A percentile compares a stretch with the other conserved stretches of the same genome.
Evolutionary conservation across 176 grass and related monocot species (phyloP).

Genomic region (Otatea glauca): DNA sequence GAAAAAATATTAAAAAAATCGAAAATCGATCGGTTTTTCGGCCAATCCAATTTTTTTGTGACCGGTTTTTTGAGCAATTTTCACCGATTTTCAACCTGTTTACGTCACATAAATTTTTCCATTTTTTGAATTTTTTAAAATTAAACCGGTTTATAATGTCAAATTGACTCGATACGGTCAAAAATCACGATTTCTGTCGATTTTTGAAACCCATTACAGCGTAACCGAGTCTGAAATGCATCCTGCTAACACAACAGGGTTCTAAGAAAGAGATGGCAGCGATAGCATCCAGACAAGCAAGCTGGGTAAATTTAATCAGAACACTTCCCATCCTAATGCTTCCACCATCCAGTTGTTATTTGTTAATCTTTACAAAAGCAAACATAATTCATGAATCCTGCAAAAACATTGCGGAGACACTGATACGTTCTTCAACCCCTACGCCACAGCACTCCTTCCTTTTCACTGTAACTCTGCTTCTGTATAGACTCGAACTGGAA

Average conservation of each 20-base stretch:
- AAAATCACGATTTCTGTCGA: no score
- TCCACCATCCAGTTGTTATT: background rate
- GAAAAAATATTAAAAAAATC: no score
- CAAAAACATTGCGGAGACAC: background rate
- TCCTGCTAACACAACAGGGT: background rate
- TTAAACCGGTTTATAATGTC: no score
- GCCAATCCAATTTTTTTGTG: no score
- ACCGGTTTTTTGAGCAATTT: no score
- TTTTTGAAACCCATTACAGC: background rate
- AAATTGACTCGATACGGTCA: no score
- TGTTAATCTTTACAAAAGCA: slow-evolving; percentile 20
- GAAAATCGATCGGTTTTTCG: no score
- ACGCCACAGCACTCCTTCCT: slow-evolving; percentile 57
- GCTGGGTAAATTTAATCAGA: background rate
- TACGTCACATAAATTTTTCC: no score
- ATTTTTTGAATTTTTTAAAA: no score
- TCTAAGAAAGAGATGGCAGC: background rate
- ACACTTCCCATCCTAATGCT: background rate
- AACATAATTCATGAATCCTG: background rate
- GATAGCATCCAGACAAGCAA: background rate
- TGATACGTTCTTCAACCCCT: slow-evolving; percentile 47
- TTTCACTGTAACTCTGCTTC: slow-evolving; percentile 56
- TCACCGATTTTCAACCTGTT: no score
- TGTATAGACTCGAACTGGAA: slow-evolving; percentile 35
- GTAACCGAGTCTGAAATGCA: slow-evolving; percentile 22